Percentiles rank a stretch among this genome's conserved stretches.
Conservation (phyloP, 2,329 filamentous ascomycete genomes). For the Fusarium ramigenum region DNA sequence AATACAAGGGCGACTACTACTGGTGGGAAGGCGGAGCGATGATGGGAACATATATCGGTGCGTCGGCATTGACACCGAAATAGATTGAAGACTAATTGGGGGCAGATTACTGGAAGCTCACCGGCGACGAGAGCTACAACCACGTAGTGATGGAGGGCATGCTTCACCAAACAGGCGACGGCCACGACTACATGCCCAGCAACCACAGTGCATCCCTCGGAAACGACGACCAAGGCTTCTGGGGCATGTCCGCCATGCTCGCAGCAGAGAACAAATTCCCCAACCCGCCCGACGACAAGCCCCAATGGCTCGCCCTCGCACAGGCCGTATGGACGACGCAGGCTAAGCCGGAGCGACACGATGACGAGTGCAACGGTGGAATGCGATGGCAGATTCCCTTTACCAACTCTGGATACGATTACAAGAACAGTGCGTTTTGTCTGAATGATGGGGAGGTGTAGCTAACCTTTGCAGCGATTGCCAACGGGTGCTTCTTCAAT, state of each 20-base stretch:
- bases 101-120: slow-evolving; percentile 72
- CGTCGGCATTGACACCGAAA: background rate
- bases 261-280: slow-evolving; percentile 73
- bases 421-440: slow-evolving; percentile 70
- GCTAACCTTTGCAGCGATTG: slow-evolving; percentile 55
- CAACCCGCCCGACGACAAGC: slow-evolving; percentile 62
- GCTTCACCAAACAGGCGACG: slow-evolving; percentile 66
- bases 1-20: slow-evolving; percentile 66
- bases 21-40: slow-evolving; percentile 79
- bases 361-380: slow-evolving; percentile 71
- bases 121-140: slow-evolving; percentile 72
- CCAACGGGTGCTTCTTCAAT: slow-evolving; percentile 72
- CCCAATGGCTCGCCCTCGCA: slow-evolving; percentile 71
- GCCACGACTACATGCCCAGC: slow-evolving; percentile 66
- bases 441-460: background rate
- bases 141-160: slow-evolving; percentile 64
- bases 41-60: slow-evolving; percentile 71
- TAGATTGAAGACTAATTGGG: background rate
- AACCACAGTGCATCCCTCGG: slow-evolving; percentile 69
- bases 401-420: slow-evolving; percentile 79
- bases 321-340: slow-evolving; percentile 75
- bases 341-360: slow-evolving; percentile 70
- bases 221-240: slow-evolving; percentile 78
- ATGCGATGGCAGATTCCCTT: slow-evolving; percentile 81
- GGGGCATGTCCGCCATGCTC: slow-evolving; percentile 73